Percentiles rank a stretch among this genome's conserved stretches.
phyloP scores from a whole-genome alignment of 768 basidiomycete species.

The Russula emetica region DNA sequence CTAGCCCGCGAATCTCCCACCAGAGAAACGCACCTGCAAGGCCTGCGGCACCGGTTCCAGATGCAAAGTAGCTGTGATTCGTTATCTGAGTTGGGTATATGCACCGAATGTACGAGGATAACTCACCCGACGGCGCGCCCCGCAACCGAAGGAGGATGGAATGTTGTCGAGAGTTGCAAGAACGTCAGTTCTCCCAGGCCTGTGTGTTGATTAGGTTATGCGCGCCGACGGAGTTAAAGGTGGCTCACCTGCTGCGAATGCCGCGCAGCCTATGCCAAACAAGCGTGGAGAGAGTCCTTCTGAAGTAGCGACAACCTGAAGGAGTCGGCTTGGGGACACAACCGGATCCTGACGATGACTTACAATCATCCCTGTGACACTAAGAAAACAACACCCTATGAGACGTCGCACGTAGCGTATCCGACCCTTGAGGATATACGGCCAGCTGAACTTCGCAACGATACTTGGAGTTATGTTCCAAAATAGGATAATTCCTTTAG shows the following conservation, averaged over 20 bases:
- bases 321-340: neutral
- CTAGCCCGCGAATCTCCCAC: conserved; percentile 88
- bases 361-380: conserved; percentile 84
- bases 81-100: neutral
- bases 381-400: conserved; percentile 67
- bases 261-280: conserved; percentile 27
- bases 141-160: conserved; percentile 60
- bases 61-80: conserved; percentile 72
- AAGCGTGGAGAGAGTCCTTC: conserved; percentile 21
- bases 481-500: conserved; percentile 92
- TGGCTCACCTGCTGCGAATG: conserved; percentile 14
- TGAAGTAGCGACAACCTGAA: conserved; percentile 26
- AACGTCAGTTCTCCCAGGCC: conserved; percentile 94
- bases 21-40: conserved; percentile 89
- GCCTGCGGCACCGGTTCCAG: conserved; percentile 92
- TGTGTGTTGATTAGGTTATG: conserved; percentile 31
- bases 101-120: neutral
- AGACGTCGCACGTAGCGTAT: conserved; percentile 78
- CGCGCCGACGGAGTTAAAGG: conserved; percentile 2
- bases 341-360: conserved; percentile 32
- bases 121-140: conserved; percentile 78
- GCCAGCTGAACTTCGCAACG: conserved; percentile 86
- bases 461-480: conserved; percentile 92
- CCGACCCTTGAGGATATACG: conserved; percentile 80
- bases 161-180: conserved; percentile 86